Evolutionary conservation across 2,329 filamentous ascomycete species (phyloP), one percentile per base, ranked within the genome.

Genomic region (Intubia oerlemansii): DNA sequence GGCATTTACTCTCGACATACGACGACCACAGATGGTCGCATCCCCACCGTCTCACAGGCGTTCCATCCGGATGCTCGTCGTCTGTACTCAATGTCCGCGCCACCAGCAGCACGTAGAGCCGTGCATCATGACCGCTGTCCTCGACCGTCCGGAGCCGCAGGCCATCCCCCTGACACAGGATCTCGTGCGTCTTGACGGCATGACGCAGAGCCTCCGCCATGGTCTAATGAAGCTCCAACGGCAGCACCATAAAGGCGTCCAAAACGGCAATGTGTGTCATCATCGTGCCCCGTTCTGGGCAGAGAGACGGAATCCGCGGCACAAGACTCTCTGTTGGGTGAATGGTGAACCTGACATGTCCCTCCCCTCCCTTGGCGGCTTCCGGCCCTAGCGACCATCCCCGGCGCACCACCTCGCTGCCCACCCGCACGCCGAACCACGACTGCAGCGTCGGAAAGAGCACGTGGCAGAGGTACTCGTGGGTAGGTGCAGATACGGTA

Each of bases 401-500:
- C 7, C 64, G 54, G 13, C 28, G 37, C 19, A 50, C 44, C 8
- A 70, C 40, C 12, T 44, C 38, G 7, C 62, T 42, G 33, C 60
- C 52, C 4, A 66, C 50, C 1, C 32, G 31, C 23, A 69, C 44
- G 2, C 55, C 53, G 31, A 69, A 67, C 4, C 51, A 50, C 3
- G 51, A 47, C 39, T 63, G 50, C 1, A 73, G 45, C 1, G 53
- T 49, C 3, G 66, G 66, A 18, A 70, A 45, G 1, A 73, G 50
- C 1, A 72, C 59, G 39, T 71, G 66, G 39, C 68, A 62, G 4
- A 71, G 46, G 39, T 72, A 74, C 39, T 74, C 66, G 33, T 54
- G 69, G n/a, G 57, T 65, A 2, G 56, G 50, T 1, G 65, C 66
- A 39, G 56, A 66, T 8, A 52, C 49, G 3, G 64, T 58, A 36